Percentiles rank a stretch among this genome's conserved stretches.
Evolutionary conservation across 2,329 filamentous ascomycete species (phyloP).

Genomic region (Xylariaceae sp.): DNA sequence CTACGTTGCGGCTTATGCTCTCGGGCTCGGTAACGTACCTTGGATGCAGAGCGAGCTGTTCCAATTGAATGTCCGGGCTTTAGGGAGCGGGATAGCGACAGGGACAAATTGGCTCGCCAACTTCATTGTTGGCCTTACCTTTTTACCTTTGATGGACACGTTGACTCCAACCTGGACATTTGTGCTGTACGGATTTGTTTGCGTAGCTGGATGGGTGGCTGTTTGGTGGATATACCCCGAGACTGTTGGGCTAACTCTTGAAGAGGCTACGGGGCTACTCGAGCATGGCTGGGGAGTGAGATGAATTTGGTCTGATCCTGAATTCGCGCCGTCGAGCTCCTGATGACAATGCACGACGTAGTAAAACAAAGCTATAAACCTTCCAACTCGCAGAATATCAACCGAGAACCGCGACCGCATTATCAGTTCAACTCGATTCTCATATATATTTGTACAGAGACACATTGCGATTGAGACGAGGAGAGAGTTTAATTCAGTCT

Average conservation of each 20-base stretch:
- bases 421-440: too few relatives aligned
- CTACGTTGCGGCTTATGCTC: slow-evolving; percentile 81
- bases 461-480: too few relatives aligned
- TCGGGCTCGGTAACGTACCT: slow-evolving; percentile 86
- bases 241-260: slow-evolving; percentile 74
- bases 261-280: slow-evolving; percentile 72
- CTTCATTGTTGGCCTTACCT: slow-evolving; percentile 80
- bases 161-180: slow-evolving; percentile 76
- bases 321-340: too few relatives aligned
- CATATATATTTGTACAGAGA: too few relatives aligned
- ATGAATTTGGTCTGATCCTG: slow-evolving; percentile 23
- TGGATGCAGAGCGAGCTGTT: slow-evolving; percentile 97
- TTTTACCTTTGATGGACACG: slow-evolving; percentile 64
- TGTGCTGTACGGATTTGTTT: slow-evolving; percentile 71
- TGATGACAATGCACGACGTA: too few relatives aligned
- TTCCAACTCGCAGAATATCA: too few relatives aligned
- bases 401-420: too few relatives aligned
- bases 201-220: slow-evolving; percentile 60
- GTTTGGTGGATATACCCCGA: slow-evolving; percentile 81
- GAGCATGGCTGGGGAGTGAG: slow-evolving; percentile 69
- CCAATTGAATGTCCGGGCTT: slow-evolving; percentile 66
- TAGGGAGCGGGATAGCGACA: slow-evolving; percentile 70
- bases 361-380: too few relatives aligned
- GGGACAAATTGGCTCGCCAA: slow-evolving; percentile 86
- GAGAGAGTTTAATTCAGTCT: too few relatives aligned